A percentile compares a stretch with the other conserved stretches of the same genome.
phyloP scores from a whole-genome alignment of 257 asterid species.

The Cinchona pubescens region DNA sequence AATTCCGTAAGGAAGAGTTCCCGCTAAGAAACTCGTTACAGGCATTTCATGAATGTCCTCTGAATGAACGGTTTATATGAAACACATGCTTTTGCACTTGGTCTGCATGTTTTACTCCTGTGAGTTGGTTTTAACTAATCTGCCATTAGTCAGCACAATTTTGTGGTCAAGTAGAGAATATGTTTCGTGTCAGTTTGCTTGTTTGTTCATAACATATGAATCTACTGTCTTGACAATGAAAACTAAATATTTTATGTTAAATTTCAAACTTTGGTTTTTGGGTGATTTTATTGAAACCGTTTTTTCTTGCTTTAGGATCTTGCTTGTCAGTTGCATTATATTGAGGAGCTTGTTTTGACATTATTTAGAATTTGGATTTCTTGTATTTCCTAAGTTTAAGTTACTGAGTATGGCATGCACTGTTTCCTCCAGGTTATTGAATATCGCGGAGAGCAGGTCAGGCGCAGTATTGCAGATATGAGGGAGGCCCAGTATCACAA shows the following conservation, averaged over 20 bases:
- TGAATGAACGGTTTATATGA: not conserved
- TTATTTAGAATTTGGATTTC: not conserved
- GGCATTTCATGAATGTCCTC: not conserved
- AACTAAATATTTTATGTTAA: not conserved
- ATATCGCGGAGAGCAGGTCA: conserved; percentile 97
- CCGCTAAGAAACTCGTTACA: not conserved
- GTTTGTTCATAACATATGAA: not conserved
- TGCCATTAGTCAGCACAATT: not conserved
- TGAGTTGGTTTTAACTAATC: not conserved
- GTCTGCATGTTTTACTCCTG: not conserved
- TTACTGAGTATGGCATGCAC: not conserved
- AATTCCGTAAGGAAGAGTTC: not conserved
- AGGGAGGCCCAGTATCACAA: conserved; percentile 84
- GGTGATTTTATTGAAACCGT: not conserved
- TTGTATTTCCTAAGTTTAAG: not conserved
- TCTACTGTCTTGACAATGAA: not conserved
- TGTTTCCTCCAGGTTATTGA: conserved; percentile 73
- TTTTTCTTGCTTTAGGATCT: not conserved
- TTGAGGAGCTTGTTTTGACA: not conserved
- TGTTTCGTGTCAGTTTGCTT: not conserved
- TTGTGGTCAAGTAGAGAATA: not conserved
- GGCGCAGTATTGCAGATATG: conserved; percentile 91
- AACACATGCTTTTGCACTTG: not conserved
- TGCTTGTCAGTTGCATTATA: not conserved
- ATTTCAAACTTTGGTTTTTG: not conserved